Evolutionary conservation across 306 rosid species (phyloP).

Genomic region (Parietaria judaica): DNA sequence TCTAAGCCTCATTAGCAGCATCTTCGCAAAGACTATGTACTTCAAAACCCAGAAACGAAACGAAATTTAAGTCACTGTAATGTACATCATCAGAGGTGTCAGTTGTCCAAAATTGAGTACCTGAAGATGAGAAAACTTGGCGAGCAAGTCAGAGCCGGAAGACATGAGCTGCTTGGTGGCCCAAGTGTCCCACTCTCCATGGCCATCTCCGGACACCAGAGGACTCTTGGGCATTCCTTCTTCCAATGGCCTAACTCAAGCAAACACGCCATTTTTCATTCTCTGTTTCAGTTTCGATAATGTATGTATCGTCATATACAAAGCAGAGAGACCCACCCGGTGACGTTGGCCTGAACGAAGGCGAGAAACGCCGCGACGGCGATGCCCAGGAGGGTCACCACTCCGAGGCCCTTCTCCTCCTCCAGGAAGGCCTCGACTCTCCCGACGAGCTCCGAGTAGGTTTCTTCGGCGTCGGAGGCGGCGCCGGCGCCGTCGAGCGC

Average conservation of each 20-base stretch:
- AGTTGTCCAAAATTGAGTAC: constrained; percentile 17
- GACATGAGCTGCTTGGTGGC: constrained; percentile 84
- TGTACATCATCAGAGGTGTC: background rate
- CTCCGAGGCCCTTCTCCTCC: constrained; percentile 34
- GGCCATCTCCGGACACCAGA: constrained; percentile 29
- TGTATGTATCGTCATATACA: too few species aligned
- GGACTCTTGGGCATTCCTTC: constrained; percentile 56
- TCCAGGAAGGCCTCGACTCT: constrained; percentile 47
- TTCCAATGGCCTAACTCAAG: constrained; percentile 47
- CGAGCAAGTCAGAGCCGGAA: constrained; percentile 84
- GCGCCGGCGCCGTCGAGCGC: constrained; percentile 14
- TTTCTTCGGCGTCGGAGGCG: constrained; percentile 38
- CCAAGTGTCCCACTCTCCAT: constrained; percentile 68
- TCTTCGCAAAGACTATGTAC: constrained; percentile 86
- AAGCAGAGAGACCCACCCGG: constrained; percentile 44
- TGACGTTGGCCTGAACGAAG: constrained; percentile 60
- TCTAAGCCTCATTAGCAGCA: constrained; percentile 55
- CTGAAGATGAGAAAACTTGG: constrained; percentile 80
- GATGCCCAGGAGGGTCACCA: constrained; percentile 37
- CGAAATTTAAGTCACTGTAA: background rate
- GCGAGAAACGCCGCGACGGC: constrained; percentile 61
- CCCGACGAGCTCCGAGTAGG: constrained; percentile 48
- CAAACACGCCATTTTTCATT: too few species aligned
- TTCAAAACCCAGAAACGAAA: constrained; percentile 24
- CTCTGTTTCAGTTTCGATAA: too few species aligned